A percentile compares a stretch with the other conserved stretches of the same genome.
Evolutionary conservation across 1,284 basidiomycete genomes (phyloP).

Genomic region (Pholiota adiposa): DNA sequence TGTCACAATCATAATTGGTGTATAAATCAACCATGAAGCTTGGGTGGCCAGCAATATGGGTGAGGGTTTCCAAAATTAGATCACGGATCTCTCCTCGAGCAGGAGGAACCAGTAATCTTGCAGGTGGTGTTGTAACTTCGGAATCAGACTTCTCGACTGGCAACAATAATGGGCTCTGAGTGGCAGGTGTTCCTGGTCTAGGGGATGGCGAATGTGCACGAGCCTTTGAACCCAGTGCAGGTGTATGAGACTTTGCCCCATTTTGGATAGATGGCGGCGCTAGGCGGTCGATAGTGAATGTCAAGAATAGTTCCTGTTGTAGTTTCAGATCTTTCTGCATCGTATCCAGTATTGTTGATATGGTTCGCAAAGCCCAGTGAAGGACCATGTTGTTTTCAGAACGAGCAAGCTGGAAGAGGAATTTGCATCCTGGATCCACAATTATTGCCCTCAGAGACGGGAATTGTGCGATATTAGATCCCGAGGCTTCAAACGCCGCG

Average conservation of each 20-base stretch:
- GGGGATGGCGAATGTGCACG: conserved; percentile 45
- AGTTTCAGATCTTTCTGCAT: conserved; percentile 90
- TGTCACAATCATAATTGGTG: conserved; percentile 96
- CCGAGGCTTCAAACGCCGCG: conserved; percentile 87
- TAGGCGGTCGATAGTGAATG: conserved; percentile 92
- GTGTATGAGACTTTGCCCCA: conserved; percentile 15
- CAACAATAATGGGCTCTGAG: conserved; percentile 48
- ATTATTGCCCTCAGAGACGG: conserved; percentile 76
- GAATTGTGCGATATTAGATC: conserved; percentile 74
- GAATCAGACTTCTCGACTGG: conserved; percentile 47
- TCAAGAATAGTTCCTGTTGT: conserved; percentile 95
- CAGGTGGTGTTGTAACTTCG: conserved; percentile 51
- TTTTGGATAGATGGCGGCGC: conserved; percentile 38
- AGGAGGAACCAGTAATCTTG: conserved; percentile 66
- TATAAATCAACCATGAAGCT: conserved; percentile 97
- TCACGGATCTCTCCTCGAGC: conserved; percentile 91
- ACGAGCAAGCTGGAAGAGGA: conserved; percentile 92
- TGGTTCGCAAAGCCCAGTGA: conserved; percentile 82
- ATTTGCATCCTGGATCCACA: conserved; percentile 92
- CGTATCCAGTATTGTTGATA: conserved; percentile 88
- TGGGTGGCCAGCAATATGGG: conserved; percentile 78
- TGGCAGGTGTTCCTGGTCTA: conserved; percentile 61
- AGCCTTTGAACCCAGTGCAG: conserved; percentile 14
- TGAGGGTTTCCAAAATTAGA: conserved; percentile 88
- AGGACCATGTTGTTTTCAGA: conserved; percentile 87